These are phyloP conservation scores for Seiridium unicorne DNA, from an alignment of 2,329 filamentous ascomycete genomes.

Conservation along the genomic window DNA sequence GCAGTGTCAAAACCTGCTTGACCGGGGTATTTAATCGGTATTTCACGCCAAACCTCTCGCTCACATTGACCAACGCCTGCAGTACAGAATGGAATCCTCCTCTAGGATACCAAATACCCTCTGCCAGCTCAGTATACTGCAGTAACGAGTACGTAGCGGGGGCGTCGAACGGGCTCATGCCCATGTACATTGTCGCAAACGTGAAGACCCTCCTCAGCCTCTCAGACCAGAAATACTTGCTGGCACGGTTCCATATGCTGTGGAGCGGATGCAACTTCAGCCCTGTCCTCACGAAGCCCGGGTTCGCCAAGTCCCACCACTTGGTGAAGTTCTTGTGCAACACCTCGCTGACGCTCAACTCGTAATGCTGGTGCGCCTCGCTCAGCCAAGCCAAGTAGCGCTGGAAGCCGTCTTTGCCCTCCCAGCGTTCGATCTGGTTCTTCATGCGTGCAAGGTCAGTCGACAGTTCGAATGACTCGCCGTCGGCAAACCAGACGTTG, in stretches of 20 bases:
- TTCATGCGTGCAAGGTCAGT: constrained; percentile 73
- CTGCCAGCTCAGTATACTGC: constrained; percentile 73
- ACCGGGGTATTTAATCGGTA: constrained; percentile 62
- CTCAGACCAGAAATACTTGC: constrained; percentile 69
- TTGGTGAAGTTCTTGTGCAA: constrained; percentile 66
- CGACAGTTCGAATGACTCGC: constrained; percentile 60
- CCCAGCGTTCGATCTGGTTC: constrained; percentile 67
- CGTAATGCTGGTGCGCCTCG: constrained; percentile 69
- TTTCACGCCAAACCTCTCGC: constrained; percentile 58
- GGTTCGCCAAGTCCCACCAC: constrained; percentile 54
- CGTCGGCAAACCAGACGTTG: constrained; percentile 71
- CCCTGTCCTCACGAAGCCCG: constrained; percentile 57
- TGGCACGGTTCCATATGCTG: constrained; percentile 64
- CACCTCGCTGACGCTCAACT: constrained; percentile 64
- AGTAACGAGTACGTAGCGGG: constrained; percentile 72
- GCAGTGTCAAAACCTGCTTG: constrained; percentile 48
- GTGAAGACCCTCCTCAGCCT: constrained; percentile 69
- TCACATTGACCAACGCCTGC: constrained; percentile 61
- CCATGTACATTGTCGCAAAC: constrained; percentile 81
- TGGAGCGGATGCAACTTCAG: constrained; percentile 68
- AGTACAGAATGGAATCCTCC: constrained; percentile 70
- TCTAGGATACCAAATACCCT: constrained; percentile 74
- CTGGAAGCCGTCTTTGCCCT: constrained; percentile 68
- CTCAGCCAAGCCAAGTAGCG: constrained; percentile 66
- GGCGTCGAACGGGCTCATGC: constrained; percentile 75